Conservation (phyloP, 1,284 basidiomycete species). For the Cystobasidium sp. region DNA sequence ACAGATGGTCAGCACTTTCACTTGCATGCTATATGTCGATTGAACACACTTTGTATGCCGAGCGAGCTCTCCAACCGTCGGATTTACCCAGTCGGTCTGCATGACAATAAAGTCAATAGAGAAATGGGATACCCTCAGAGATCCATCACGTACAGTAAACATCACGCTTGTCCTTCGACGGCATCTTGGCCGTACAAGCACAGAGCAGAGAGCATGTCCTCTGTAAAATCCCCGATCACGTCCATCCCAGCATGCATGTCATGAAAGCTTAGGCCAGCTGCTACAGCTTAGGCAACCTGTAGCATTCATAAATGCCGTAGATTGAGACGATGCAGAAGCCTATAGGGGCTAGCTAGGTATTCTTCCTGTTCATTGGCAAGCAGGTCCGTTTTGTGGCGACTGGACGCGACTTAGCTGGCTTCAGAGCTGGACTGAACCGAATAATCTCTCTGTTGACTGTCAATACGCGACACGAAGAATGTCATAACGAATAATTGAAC, state of each 20-base stretch:
- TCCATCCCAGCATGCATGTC: not conserved
- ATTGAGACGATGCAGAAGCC: too few species aligned
- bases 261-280: not conserved
- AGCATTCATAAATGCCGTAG: too few species aligned
- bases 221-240: not conserved
- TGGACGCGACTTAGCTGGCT: too few species aligned
- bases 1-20: not conserved
- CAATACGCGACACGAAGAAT: conserved; percentile 3
- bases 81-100: conserved; percentile 43
- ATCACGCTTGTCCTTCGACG: conserved; percentile 41
- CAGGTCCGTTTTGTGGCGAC: too few species aligned
- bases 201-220: not conserved
- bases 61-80: conserved; percentile 62
- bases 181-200: conserved; percentile 7
- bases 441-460: not conserved
- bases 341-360: too few species aligned
- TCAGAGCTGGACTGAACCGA: too few species aligned
- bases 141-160: conserved; percentile 29
- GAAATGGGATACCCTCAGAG: not conserved
- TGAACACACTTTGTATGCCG: conserved; percentile 63
- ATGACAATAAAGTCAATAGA: not conserved
- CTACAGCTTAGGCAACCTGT: too few species aligned
- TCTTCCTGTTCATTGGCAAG: too few species aligned
- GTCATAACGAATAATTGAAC: not conserved
- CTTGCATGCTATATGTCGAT: conserved; percentile 46